Percentiles rank a stretch among this genome's conserved stretches.
Evolutionary conservation across 805 yeast species (phyloP).

Genomic region (Suhomyces emberorum): DNA sequence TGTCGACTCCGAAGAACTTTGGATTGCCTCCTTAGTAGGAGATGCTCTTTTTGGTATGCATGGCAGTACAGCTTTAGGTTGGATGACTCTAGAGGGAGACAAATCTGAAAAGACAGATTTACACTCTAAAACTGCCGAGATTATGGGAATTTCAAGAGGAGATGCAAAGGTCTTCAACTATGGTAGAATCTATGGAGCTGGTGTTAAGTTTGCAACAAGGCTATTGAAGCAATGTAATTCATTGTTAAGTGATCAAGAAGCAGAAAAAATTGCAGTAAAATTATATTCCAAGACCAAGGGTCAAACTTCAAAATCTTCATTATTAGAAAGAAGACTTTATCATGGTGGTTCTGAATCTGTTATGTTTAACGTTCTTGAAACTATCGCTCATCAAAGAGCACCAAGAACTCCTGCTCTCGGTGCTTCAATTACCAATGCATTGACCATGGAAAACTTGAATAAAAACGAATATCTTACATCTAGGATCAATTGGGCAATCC

Average conservation of each 20-base stretch:
- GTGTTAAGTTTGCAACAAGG: conserved; percentile 84
- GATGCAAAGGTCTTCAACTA: conserved; percentile 96
- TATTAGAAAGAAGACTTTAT: conserved; percentile 43
- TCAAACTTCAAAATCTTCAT: conserved; percentile 15
- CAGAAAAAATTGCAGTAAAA: conserved; percentile 57
- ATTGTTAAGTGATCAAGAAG: conserved; percentile 59
- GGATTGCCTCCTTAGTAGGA: conserved; percentile 96
- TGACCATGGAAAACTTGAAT: conserved; percentile 60
- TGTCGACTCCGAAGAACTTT: conserved; percentile 95
- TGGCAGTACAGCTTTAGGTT: conserved; percentile 95
- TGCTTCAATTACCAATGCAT: conserved; percentile 87
- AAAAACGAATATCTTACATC: conserved; percentile 76
- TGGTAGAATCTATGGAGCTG: conserved; percentile 98
- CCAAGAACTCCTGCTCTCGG: conserved; percentile 92
- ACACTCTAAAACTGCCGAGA: conserved; percentile 89
- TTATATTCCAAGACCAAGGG: conserved; percentile 88
- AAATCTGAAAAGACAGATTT: conserved; percentile 89
- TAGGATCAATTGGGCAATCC: conserved; percentile 96
- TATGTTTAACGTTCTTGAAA: conserved; percentile 83
- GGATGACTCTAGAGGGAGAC: conserved; percentile 99
- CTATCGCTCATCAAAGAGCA: conserved; percentile 73
- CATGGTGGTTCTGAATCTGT: conserved; percentile 93
- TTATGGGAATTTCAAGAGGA: conserved; percentile 82
- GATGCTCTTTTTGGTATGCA: conserved; percentile 86
- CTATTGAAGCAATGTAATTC: conserved; percentile 82